These are phyloP conservation scores for Jacaranda copaia DNA, from an alignment of 257 asterid genomes.

Conservation along the genomic window DNA sequence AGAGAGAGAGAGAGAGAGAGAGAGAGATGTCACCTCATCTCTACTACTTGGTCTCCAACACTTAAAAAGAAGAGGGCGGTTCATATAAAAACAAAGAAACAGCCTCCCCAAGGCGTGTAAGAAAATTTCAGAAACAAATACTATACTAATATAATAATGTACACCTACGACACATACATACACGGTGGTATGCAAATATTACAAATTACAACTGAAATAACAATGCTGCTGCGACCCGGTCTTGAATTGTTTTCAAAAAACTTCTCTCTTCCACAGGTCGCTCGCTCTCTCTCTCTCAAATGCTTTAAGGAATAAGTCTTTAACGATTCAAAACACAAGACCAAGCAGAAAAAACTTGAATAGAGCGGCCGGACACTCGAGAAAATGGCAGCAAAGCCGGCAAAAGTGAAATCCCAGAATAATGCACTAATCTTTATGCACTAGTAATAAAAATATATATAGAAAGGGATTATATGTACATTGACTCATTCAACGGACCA, in stretches of 20 bases:
- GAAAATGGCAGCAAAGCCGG: constrained; percentile 20
- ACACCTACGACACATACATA: constrained; percentile 22
- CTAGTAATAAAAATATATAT: not conserved
- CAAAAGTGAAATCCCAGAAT: constrained; percentile 16
- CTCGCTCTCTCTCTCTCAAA: not conserved
- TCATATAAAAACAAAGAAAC: constrained; percentile 39
- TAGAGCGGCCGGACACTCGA: too few relatives aligned
- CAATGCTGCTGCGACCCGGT: constrained; percentile 42
- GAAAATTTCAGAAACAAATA: constrained; percentile 49
- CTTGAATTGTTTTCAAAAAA: not conserved
- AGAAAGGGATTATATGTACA: not conserved
- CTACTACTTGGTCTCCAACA: constrained; percentile 26
- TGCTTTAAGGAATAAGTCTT: constrained; percentile 6
- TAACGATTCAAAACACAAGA: constrained; percentile 7
- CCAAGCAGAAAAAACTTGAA: not conserved
- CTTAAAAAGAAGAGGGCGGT: constrained; percentile 26
- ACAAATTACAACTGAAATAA: constrained; percentile 51
- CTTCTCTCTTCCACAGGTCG: not conserved
- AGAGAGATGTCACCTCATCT: constrained; percentile 22
- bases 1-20: constrained; percentile 15
- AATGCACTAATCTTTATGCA: not conserved
- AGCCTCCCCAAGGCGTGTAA: constrained; percentile 57
- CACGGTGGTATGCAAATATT: constrained; percentile 36
- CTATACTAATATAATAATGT: constrained; percentile 10
- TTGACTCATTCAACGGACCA: not conserved